A percentile compares a stretch with the other conserved stretches of the same genome.
Evolutionary conservation across 441 rosid genomes (phyloP).

Genomic region (Raphanus hybrid): DNA sequence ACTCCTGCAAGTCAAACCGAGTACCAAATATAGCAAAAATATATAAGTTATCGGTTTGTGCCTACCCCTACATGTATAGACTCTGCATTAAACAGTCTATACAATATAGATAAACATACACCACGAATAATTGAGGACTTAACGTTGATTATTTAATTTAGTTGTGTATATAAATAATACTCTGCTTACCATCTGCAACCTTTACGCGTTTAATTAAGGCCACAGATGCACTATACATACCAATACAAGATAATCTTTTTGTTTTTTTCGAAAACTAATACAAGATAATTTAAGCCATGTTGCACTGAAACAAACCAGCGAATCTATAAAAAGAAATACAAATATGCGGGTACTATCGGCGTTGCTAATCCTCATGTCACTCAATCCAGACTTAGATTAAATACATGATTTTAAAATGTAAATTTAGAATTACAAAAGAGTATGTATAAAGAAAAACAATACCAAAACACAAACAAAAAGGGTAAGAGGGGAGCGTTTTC

Average conservation of each 20-base stretch:
- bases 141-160: background rate
- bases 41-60: too few relatives aligned
- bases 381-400: background rate
- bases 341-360: constrained; percentile 1
- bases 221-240: constrained; percentile 13
- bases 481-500: constrained; percentile 30
- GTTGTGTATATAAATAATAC: background rate
- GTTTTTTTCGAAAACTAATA: background rate
- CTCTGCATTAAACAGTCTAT: background rate
- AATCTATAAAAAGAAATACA: constrained; percentile 21
- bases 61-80: background rate
- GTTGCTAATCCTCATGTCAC: background rate
- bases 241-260: background rate
- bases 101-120: background rate
- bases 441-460: background rate
- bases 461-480: background rate
- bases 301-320: constrained; percentile 16
- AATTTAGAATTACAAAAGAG: background rate
- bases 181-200: constrained; percentile 31
- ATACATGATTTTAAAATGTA: background rate
- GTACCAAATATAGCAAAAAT: too few relatives aligned
- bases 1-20: too few relatives aligned
- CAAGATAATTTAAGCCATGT: background rate
- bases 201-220: constrained; percentile 17
- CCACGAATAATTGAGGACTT: constrained; percentile 15